These are phyloP conservation scores for Coniophora puteana DNA, from an alignment of 1,284 basidiomycete genomes.

Conservation along the genomic window DNA sequence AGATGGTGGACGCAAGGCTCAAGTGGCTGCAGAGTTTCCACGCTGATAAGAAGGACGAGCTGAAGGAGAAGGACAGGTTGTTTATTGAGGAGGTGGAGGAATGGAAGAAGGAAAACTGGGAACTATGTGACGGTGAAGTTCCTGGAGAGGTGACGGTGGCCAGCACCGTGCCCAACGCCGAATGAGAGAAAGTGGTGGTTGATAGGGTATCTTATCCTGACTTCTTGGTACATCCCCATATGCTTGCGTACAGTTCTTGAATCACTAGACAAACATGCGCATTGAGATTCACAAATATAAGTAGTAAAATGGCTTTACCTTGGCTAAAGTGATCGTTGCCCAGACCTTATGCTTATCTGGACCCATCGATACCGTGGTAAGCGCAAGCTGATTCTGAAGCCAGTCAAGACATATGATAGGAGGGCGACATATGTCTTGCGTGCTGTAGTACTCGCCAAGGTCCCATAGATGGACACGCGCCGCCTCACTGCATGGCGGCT, in stretches of 20 bases:
- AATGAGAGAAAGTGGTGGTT: neutral
- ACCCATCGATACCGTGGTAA: neutral
- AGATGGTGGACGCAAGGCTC: too few relatives aligned
- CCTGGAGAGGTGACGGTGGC: neutral
- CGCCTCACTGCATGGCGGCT: neutral
- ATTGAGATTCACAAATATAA: too few relatives aligned
- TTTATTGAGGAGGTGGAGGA: neutral
- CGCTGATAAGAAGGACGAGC: too few relatives aligned
- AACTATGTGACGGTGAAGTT: neutral
- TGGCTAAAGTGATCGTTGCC: slow-evolving; percentile 1
- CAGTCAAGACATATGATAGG: slow-evolving; percentile 2
- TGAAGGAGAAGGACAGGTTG: neutral
- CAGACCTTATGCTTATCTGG: neutral
- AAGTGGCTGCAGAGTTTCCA: neutral
- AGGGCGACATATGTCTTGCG: neutral
- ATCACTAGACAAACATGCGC: neutral
- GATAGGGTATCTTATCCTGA: neutral
- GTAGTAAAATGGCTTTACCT: too few relatives aligned
- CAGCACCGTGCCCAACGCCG: too few relatives aligned
- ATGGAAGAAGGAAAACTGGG: neutral
- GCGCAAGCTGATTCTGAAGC: neutral
- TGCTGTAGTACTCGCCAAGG: slow-evolving; percentile 3
- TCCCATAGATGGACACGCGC: slow-evolving; percentile 4
- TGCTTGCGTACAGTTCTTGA: neutral
- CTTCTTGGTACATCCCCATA: neutral